Conservation (phyloP, 2,329 filamentous ascomycete genomes). For the Xylariaceae sp. region DNA sequence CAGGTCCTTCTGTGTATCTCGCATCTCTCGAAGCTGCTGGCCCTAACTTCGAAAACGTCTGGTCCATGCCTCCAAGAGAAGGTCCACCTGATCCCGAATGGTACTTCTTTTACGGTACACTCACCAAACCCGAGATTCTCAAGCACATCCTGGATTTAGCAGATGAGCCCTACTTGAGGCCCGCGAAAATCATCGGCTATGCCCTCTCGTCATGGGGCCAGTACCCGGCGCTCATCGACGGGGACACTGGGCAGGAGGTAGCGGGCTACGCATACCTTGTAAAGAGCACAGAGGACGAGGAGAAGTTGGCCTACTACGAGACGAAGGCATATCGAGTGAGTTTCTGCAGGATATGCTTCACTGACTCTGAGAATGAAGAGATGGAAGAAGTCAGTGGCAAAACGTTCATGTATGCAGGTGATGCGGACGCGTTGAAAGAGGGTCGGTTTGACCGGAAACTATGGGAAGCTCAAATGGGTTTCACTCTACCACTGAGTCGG, state of each 20-base stretch:
- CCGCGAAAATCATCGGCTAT: slow-evolving; percentile 28
- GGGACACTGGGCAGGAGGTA: slow-evolving; percentile 9
- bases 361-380: slow-evolving; percentile 6
- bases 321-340: slow-evolving; percentile 16
- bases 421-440: slow-evolving; percentile 20
- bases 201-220: slow-evolving; percentile 12
- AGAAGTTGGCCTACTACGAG: slow-evolving; percentile 19
- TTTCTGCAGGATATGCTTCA: slow-evolving; percentile 14
- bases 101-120: slow-evolving; percentile 41
- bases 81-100: slow-evolving; percentile 25
- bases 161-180: slow-evolving; percentile 19
- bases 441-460: slow-evolving; percentile 20
- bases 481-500: too few species aligned
- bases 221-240: slow-evolving; percentile 15
- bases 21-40: slow-evolving; percentile 9
- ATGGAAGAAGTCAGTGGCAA: slow-evolving; percentile 15
- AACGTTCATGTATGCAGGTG: slow-evolving; percentile 27
- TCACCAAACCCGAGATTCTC: slow-evolving; percentile 30
- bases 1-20: slow-evolving; percentile 10
- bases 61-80: neutral
- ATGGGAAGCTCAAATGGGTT: slow-evolving; percentile 22
- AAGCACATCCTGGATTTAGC: slow-evolving; percentile 29
- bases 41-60: slow-evolving; percentile 6
- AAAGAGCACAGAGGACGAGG: slow-evolving; percentile 11
- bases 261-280: slow-evolving; percentile 17